Conservation (phyloP, 371 early-diverging fungal species). For the Mortierella sp. region DNA sequence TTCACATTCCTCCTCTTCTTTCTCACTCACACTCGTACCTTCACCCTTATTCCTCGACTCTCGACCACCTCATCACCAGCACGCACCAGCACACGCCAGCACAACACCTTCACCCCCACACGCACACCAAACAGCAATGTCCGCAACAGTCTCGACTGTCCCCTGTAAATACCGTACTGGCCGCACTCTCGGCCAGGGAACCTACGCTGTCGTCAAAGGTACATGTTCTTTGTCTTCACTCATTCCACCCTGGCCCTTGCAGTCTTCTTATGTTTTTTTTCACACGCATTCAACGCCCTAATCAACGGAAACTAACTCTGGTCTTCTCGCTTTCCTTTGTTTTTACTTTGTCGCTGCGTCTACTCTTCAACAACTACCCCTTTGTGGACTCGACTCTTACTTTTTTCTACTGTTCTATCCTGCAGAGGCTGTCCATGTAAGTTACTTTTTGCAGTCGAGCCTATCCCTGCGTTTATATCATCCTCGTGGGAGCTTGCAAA, state of each 20-base stretch:
- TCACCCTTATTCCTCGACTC: neutral
- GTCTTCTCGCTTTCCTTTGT: neutral
- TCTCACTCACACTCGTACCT: neutral
- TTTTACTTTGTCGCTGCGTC: neutral
- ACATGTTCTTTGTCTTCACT: slow-evolving; percentile 18
- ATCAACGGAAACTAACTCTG: neutral
- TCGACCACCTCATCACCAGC: neutral
- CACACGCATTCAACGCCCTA: neutral
- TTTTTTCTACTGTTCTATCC: neutral
- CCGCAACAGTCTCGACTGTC: slow-evolving; percentile 59
- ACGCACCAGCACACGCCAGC: neutral
- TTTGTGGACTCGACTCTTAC: neutral
- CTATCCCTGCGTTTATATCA: slow-evolving; percentile 11
- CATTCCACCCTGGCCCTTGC: neutral
- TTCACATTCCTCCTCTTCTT: neutral
- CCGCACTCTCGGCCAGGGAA: slow-evolving; percentile 76
- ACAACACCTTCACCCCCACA: neutral
- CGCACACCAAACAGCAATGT: slow-evolving; percentile 17
- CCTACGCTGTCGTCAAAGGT: slow-evolving; percentile 83
- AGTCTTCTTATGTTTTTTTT: neutral
- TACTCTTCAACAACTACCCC: neutral
- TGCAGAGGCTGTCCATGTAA: slow-evolving; percentile 63
- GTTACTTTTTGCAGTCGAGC: slow-evolving; percentile 8
- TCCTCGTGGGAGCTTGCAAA: slow-evolving; percentile 1
- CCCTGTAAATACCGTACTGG: slow-evolving; percentile 84